phyloP scores from a whole-genome alignment of 768 basidiomycete species.

The Podaxis sp. region DNA sequence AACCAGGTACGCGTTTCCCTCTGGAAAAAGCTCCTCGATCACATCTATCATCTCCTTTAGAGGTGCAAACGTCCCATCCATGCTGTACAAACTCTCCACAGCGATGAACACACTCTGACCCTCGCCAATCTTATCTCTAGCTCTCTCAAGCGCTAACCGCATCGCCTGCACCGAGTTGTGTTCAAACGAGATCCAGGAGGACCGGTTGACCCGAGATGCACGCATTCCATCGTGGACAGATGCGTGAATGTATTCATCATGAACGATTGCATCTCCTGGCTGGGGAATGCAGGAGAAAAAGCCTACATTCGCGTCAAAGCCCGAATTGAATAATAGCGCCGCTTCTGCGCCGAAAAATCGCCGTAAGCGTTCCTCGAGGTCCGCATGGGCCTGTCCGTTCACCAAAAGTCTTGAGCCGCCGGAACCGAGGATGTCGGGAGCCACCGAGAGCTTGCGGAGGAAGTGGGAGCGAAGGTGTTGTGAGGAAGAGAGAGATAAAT shows the following conservation, averaged over 20 bases:
- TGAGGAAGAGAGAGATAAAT: conserved; percentile 77
- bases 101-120: conserved; percentile 71
- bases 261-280: conserved; percentile 70
- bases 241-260: conserved; percentile 89
- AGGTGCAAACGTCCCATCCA: conserved; percentile 93
- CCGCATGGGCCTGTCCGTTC: conserved; percentile 65
- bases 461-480: conserved; percentile 54
- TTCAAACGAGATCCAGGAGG: conserved; percentile 47
- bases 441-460: conserved; percentile 45
- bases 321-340: conserved; percentile 87
- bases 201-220: conserved; percentile 45
- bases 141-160: conserved; percentile 36
- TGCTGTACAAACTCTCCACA: conserved; percentile 89
- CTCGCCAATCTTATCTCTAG: conserved; percentile 35
- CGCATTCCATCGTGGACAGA: conserved; percentile 89
- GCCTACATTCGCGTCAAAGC: conserved; percentile 89
- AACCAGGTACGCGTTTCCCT: conserved; percentile 66
- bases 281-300: conserved; percentile 84
- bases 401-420: conserved; percentile 87
- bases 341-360: conserved; percentile 58
- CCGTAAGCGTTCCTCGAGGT: conserved; percentile 69
- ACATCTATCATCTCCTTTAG: conserved; percentile 61
- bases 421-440: conserved; percentile 74
- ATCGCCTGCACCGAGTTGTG: conserved; percentile 71
- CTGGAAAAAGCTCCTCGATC: conserved; percentile 60